These are phyloP conservation scores for Phytophthora agathidicida DNA, from an alignment of 352 stramenopile species.

Conservation along the genomic window DNA sequence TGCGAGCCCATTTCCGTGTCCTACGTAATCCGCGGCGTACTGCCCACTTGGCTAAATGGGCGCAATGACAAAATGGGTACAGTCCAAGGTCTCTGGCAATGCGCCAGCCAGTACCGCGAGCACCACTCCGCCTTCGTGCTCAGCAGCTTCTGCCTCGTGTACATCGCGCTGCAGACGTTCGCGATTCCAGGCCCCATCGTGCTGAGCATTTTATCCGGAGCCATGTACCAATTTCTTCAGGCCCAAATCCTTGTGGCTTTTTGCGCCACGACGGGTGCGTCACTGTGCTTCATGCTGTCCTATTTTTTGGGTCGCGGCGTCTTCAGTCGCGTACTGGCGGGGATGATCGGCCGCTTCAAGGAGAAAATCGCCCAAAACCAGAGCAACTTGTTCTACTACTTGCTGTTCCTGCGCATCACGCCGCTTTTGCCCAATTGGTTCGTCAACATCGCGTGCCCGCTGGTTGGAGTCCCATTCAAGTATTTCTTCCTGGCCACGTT, in stretches of 20 bases:
- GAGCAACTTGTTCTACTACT: slow-evolving; percentile 88
- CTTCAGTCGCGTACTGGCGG: slow-evolving; percentile 69
- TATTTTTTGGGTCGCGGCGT: slow-evolving; percentile 82
- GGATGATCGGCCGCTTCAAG: slow-evolving; percentile 84
- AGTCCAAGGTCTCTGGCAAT: slow-evolving; percentile 77
- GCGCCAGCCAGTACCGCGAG: slow-evolving; percentile 78
- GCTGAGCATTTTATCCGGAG: slow-evolving; percentile 86
- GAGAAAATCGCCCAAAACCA: slow-evolving; percentile 86
- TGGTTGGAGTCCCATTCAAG: slow-evolving; percentile 85
- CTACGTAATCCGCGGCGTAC: slow-evolving; percentile 80
- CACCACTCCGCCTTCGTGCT: slow-evolving; percentile 78
- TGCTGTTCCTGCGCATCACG: slow-evolving; percentile 90
- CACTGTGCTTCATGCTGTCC: slow-evolving; percentile 86
- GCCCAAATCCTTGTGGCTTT: slow-evolving; percentile 84
- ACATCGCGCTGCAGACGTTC: slow-evolving; percentile 89
- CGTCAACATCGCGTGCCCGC: slow-evolving; percentile 87
- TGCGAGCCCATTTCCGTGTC: slow-evolving; percentile 75
- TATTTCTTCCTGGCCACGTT: slow-evolving; percentile 88
- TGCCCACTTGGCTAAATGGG: slow-evolving; percentile 80
- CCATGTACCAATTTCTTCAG: slow-evolving; percentile 85
- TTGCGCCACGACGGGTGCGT: slow-evolving; percentile 82
- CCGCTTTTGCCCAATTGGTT: slow-evolving; percentile 91
- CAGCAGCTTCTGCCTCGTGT: slow-evolving; percentile 84
- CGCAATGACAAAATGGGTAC: slow-evolving; percentile 89
- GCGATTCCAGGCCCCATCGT: slow-evolving; percentile 89